Evolutionary conservation across 441 rosid species (phyloP).

Genomic region (Populus hybrid): DNA sequence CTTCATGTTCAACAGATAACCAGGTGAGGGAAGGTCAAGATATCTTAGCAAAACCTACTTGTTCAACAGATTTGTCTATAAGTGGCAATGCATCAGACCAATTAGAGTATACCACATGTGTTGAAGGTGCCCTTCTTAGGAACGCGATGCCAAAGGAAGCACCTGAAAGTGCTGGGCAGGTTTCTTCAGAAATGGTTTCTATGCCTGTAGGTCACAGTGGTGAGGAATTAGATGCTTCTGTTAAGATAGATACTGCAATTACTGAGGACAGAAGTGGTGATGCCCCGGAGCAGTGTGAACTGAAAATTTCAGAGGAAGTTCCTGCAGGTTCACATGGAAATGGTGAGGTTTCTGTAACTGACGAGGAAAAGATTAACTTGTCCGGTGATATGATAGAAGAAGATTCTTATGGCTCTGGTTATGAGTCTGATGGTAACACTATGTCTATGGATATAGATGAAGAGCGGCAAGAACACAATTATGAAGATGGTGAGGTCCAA

Average conservation of each 20-base stretch:
- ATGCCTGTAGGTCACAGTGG: slow-evolving; percentile 26
- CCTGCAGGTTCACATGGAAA: slow-evolving; percentile 33
- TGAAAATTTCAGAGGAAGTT: slow-evolving; percentile 24
- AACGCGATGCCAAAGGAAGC: slow-evolving; percentile 26
- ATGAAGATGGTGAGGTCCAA: slow-evolving; percentile 65
- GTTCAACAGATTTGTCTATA: slow-evolving; percentile 18
- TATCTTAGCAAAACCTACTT: slow-evolving; percentile 21
- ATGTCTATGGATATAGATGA: slow-evolving; percentile 38
- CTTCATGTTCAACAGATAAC: slow-evolving; percentile 30
- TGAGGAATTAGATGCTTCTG: slow-evolving; percentile 28
- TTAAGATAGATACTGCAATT: slow-evolving; percentile 25
- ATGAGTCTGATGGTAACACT: slow-evolving; percentile 49
- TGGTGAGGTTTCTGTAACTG: slow-evolving; percentile 43
- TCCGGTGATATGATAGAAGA: slow-evolving; percentile 49
- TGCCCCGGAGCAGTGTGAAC: slow-evolving; percentile 21
- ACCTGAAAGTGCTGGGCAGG: slow-evolving; percentile 20
- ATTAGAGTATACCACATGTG: slow-evolving; percentile 16
- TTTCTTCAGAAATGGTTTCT: slow-evolving; percentile 21
- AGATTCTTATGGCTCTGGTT: slow-evolving; percentile 41
- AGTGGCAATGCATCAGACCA: slow-evolving; percentile 16
- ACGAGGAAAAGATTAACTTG: slow-evolving; percentile 59
- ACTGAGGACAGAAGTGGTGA: slow-evolving; percentile 28
- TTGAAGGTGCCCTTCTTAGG: slow-evolving; percentile 19
- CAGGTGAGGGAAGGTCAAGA: slow-evolving; percentile 21
- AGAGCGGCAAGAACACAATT: slow-evolving; percentile 36